Conservation (phyloP, 768 basidiomycete species). For the Wakefieldia striispora region DNA sequence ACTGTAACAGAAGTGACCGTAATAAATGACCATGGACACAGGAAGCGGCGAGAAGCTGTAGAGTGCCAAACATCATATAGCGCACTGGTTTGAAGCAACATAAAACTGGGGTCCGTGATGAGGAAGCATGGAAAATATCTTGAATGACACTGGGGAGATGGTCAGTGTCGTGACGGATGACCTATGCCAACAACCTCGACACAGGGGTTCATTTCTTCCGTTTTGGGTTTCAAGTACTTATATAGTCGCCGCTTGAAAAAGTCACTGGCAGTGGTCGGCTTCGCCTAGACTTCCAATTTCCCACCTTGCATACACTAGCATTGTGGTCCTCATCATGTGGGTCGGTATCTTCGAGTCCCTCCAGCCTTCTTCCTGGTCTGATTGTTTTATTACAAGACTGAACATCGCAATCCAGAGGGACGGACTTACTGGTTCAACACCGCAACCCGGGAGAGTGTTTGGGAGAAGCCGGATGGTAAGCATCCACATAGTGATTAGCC, state of each 20-base stretch:
- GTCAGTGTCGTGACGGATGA: too few relatives aligned
- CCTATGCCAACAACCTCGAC: too few relatives aligned
- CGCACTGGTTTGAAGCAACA: too few relatives aligned
- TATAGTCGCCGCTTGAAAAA: constrained; percentile 24
- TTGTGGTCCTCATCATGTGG: constrained; percentile 27
- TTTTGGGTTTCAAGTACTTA: constrained; percentile 6
- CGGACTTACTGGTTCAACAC: constrained; percentile 98
- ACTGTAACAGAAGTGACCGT: too few relatives aligned
- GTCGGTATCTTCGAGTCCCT: constrained; percentile 19
- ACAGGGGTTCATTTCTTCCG: not conserved
- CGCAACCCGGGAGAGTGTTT: constrained; percentile 84
- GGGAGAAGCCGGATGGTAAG: constrained; percentile 96
- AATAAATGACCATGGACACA: too few relatives aligned
- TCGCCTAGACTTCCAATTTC: too few relatives aligned
- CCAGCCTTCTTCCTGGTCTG: not conserved
- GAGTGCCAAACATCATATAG: too few relatives aligned
- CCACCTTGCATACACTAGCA: too few relatives aligned
- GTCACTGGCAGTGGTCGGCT: constrained; percentile 8
- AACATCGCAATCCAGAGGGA: constrained; percentile 94
- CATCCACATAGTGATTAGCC: constrained; percentile 1
- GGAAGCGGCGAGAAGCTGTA: too few relatives aligned
- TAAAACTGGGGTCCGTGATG: too few relatives aligned
- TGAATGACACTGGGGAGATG: too few relatives aligned
- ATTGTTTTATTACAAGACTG: constrained; percentile 54
- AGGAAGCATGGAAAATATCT: too few relatives aligned